Base-by-base conservation (phyloP, 306 rosid species). In the Ziziphus jujuba region DNA sequence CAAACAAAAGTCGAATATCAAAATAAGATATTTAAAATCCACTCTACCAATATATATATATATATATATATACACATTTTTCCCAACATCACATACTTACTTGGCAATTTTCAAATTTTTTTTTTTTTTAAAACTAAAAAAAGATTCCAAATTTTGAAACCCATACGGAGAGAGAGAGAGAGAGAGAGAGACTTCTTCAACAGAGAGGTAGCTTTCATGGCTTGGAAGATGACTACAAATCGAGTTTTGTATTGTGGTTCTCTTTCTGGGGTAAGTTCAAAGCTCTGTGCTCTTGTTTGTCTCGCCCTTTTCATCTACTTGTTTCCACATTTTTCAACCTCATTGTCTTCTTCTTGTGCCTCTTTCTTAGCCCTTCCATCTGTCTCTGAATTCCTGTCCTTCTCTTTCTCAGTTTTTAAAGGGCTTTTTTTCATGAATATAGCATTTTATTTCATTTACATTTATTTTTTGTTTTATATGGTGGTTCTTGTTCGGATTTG, bases 131-230 rank as follows among this genome's bases (percentile, higher is more conserved):
- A 28, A 54, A 11, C 70, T 57, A 14, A 40, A 50, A n/a, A 75
- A 60, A 64, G 70, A 74, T 35, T 77, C 80, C 72, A 69, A 35
- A 21, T 68, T 69, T 76, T 40, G 57, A 70, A 73, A 61, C 63
- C 71, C 63, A 74, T 9, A 75, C 74, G 55, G 75, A 72, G 71
- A 69, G n/a, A n/a, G n/a, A n/a, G n/a, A n/a, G n/a, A n/a, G n/a
- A n/a, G n/a, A n/a, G n/a, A n/a, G n/a, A n/a, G n/a, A n/a, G n/a
- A n/a, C n/a, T n/a, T n/a, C 77, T 77, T 73, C 34, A 36, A 48
- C 57, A 52, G 85, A 75, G 77, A 70, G 72, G 87, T 76, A 70
- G 81, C 83, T 87, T 71, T 85, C 88, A 79, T 59, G 73, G 79
- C 75, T 69, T 71, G 59, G 69, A 63, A 61, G 38, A 72, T 75